Evolutionary conservation across 495 filamentous ascomycete species (phyloP), one percentile per base, ranked within the genome.

Genomic region (Penicillium psychrofluorescens): DNA sequence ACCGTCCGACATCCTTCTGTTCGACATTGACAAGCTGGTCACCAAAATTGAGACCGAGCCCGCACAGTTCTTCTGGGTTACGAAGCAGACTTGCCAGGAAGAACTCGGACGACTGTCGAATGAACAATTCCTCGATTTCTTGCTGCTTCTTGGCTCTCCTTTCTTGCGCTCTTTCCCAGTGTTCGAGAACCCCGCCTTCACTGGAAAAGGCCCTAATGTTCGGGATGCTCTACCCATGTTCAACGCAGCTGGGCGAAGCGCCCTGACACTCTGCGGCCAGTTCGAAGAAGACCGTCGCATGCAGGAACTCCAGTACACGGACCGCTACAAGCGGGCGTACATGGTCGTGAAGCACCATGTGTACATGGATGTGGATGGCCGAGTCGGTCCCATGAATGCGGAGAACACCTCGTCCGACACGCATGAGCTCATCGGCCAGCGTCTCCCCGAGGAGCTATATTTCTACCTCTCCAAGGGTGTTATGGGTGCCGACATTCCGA

Each of bases 381-480:
- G 80, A 41, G 76, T 95, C 37, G 81, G 79, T 41, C 82, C 84
- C 4, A 71, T 88, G 55, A 79, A 88, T 46, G 71, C 71, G 29
- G 80, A 83, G 7, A 66, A 77, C 30, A 75, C 84, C 2, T 90
- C 92, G 12, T 72, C 70, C 14, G 91, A 97, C 62, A 75, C 89
- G 48, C 86, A 92, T 63, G 84, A 90, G 51, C 86, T 96, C 57
- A 83, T 95, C 50, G 89, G 90, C 14, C 80, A 90, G 42, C 86
- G 89, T 29, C 74, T 99, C 11, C 90, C 94, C 2, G 81, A 90
- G 41, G 94, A 99, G 65, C 69, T 99, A 6, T 95, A 89, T 60
- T 85, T 86, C 59, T 97, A 99, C 54, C 75, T 97, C 29, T 87
- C 88, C 46, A 82, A 78, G 29, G 92, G 87, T 28, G 62, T 95